Percentiles rank a stretch among this genome's conserved stretches.
Conservation (phyloP, 2,329 filamentous ascomycete genomes). For the Apiospora rasikravindrae region DNA sequence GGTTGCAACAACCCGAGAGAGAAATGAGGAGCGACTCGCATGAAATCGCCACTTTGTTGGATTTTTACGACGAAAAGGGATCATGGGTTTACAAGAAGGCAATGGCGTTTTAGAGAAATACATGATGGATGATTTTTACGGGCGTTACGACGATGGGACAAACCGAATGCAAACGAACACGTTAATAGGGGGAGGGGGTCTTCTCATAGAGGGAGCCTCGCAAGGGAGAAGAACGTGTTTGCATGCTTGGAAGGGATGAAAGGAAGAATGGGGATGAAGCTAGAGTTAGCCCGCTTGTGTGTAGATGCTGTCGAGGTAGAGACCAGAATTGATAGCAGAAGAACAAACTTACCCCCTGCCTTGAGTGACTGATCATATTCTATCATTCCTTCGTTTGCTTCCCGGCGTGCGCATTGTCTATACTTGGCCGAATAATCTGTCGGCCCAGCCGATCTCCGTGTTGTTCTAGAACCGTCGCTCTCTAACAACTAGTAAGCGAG, state of each 20-base stretch:
- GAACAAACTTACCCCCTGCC: neutral
- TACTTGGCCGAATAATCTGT: neutral
- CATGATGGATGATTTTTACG: neutral
- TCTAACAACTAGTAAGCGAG: neutral
- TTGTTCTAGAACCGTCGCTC: neutral
- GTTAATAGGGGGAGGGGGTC: neutral
- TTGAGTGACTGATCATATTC: neutral
- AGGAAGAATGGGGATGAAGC: neutral
- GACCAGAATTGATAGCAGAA: neutral
- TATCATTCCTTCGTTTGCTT: neutral
- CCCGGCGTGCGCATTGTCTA: neutral
- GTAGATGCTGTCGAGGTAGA: neutral
- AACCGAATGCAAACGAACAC: neutral
- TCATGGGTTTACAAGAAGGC: conserved; percentile 5
- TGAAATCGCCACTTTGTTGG: neutral
- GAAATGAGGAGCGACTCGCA: neutral
- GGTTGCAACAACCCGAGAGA: neutral
- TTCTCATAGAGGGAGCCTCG: neutral
- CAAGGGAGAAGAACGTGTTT: neutral
- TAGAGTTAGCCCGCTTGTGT: neutral
- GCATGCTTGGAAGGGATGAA: neutral
- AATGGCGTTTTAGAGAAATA: conserved; percentile 6
- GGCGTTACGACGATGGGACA: neutral
- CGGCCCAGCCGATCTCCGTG: neutral
- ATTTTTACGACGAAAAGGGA: neutral